phyloP scores from a whole-genome alignment of 1,284 basidiomycete species.

The Stygiomarasmius scandens region DNA sequence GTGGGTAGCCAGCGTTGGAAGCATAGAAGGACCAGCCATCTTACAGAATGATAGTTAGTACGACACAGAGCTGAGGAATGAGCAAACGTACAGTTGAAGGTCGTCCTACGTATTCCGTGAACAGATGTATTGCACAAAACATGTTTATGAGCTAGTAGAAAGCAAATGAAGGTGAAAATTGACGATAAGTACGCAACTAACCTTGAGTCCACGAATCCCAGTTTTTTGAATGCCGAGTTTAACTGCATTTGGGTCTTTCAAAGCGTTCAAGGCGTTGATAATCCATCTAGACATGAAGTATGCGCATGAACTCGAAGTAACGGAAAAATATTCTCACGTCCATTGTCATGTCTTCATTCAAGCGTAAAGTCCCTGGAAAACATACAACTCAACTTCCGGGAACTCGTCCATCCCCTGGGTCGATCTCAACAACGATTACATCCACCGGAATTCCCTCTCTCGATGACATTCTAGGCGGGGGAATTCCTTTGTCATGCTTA shows the following conservation, averaged over 20 bases:
- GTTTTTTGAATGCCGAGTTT: not conserved
- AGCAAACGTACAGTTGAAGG: conserved; percentile 47
- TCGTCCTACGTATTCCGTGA: conserved; percentile 60
- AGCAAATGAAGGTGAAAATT: conserved; percentile 1
- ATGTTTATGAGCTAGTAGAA: conserved; percentile 51
- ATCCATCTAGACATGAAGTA: conserved; percentile 13
- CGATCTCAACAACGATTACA: conserved; percentile 64
- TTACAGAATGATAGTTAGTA: conserved; percentile 24
- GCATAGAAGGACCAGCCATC: conserved; percentile 84
- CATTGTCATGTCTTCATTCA: conserved; percentile 84
- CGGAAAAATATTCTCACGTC: not conserved
- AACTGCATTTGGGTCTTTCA: not conserved
- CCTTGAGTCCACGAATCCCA: conserved; percentile 26
- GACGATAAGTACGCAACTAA: conserved; percentile 17
- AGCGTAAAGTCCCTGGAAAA: conserved; percentile 59
- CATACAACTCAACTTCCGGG: conserved; percentile 50
- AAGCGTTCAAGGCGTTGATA: not conserved
- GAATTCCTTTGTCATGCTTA: conserved; percentile 83
- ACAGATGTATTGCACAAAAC: conserved; percentile 57
- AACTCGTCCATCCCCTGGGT: conserved; percentile 66
- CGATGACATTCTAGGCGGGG: conserved; percentile 95
- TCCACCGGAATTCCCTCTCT: conserved; percentile 92
- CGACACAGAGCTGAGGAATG: not conserved
- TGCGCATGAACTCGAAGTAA: not conserved
- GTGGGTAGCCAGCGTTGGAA: conserved; percentile 71